Evolutionary conservation across 140 eudicot species (phyloP).

Genomic region (Senecio squalidus): DNA sequence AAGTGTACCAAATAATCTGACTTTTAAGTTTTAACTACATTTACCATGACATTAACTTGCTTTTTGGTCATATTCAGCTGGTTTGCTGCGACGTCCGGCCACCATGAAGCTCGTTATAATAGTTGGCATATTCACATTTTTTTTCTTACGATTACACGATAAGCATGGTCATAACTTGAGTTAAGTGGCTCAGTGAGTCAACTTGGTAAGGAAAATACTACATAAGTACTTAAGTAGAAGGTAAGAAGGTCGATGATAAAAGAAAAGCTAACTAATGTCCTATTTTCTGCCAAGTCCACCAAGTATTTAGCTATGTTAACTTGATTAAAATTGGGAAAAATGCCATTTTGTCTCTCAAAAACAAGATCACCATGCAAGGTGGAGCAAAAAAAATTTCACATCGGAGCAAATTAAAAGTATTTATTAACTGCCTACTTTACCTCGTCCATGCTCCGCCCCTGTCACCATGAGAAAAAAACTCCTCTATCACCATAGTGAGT

Average conservation of each 20-base stretch:
- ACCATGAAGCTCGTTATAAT: neutral
- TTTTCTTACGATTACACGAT: neutral
- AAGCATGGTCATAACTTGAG: neutral
- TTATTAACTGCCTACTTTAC: too few relatives aligned
- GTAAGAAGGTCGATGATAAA: neutral
- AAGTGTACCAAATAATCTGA: neutral
- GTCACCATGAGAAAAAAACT: neutral
- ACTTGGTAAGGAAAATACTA: neutral
- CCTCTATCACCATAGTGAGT: neutral
- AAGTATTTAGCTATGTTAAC: neutral
- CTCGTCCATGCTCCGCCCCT: too few relatives aligned
- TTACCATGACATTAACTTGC: neutral
- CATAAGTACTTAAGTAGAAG: neutral
- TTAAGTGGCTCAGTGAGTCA: slow-evolving; percentile 10
- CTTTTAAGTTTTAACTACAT: neutral
- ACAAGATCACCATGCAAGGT: neutral
- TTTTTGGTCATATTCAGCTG: neutral
- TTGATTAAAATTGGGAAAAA: neutral
- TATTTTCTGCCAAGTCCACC: neutral
- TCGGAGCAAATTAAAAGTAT: too few relatives aligned
- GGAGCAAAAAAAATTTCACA: neutral
- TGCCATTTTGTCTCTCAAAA: neutral
- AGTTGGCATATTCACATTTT: neutral
- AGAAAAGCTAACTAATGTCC: too few relatives aligned
- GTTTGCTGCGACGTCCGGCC: neutral